Evolutionary conservation across 2,329 filamentous ascomycete genomes (phyloP).

Genomic region (Diaporthe ilicicola): DNA sequence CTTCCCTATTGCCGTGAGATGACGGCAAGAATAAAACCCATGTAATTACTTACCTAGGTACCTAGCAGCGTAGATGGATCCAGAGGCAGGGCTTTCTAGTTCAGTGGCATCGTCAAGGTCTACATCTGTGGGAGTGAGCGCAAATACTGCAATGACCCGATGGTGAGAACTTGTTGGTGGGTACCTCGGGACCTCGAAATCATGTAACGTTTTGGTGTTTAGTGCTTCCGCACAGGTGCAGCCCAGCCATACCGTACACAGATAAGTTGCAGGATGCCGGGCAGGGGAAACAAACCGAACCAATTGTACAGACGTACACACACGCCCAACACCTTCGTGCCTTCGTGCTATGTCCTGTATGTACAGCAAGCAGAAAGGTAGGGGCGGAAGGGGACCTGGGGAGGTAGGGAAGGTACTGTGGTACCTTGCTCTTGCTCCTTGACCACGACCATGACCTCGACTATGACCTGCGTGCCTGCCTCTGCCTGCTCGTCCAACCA

Average conservation of each 20-base stretch:
- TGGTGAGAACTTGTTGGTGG: neutral
- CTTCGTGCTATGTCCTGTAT: too few relatives aligned
- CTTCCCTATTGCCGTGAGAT: neutral
- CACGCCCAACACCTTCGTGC: neutral
- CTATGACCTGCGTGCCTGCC: constrained; percentile 15
- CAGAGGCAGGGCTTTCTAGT: neutral
- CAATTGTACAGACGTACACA: too few relatives aligned
- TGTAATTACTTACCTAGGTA: neutral
- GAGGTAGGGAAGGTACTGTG: neutral
- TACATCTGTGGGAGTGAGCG: neutral
- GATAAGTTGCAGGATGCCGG: constrained; percentile 21
- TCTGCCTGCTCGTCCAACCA: neutral
- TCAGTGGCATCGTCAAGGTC: neutral
- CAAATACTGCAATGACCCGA: neutral
- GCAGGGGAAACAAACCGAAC: constrained; percentile 14
- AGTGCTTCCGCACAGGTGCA: neutral
- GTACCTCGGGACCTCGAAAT: neutral
- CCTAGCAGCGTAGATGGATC: neutral
- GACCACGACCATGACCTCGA: constrained; percentile 18
- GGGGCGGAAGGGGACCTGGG: too few relatives aligned
- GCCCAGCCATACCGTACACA: too few relatives aligned
- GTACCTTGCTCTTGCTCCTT: neutral
- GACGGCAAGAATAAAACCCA: constrained; percentile 12
- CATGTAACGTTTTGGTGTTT: too few relatives aligned
- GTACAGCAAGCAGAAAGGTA: too few relatives aligned